Evolutionary conservation across 2,329 filamentous ascomycete species (phyloP).

Genomic region (Fusarium continuum): DNA sequence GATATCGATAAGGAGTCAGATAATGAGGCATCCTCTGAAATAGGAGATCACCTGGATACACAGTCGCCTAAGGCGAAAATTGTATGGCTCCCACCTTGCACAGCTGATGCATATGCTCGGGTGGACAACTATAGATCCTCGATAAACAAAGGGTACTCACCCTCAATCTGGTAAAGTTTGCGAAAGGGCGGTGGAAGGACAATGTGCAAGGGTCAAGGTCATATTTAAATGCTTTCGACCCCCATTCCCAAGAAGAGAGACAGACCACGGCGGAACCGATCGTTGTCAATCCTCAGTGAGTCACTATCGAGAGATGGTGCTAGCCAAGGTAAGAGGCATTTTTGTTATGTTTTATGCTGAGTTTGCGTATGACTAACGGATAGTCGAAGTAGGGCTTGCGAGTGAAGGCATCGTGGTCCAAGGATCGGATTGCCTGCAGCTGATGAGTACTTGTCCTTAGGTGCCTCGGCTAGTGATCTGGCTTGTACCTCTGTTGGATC

Average conservation of each 20-base stretch:
- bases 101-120: background rate
- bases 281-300: background rate
- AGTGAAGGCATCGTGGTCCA: background rate
- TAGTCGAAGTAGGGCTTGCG: slow-evolving; percentile 16
- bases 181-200: slow-evolving; percentile 16
- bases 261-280: slow-evolving; percentile 2
- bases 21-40: background rate
- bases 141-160: background rate
- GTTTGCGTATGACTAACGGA: slow-evolving; percentile 32
- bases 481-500: slow-evolving; percentile 5
- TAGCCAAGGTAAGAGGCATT: slow-evolving; percentile 11
- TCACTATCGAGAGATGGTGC: background rate
- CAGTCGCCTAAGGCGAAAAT: slow-evolving; percentile 11
- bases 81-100: slow-evolving; percentile 7
- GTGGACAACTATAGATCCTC: background rate
- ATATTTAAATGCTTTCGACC: slow-evolving; percentile 33
- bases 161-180: slow-evolving; percentile 15
- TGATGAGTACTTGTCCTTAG: slow-evolving; percentile 8
- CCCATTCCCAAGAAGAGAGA: slow-evolving; percentile 11
- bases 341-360: background rate
- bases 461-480: background rate
- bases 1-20: background rate
- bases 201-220: slow-evolving; percentile 29
- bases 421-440: background rate
- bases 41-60: background rate